phyloP scores from a whole-genome alignment of 225 moss, liverwort and hornwort genomes.

The Takakia lepidozioides region DNA sequence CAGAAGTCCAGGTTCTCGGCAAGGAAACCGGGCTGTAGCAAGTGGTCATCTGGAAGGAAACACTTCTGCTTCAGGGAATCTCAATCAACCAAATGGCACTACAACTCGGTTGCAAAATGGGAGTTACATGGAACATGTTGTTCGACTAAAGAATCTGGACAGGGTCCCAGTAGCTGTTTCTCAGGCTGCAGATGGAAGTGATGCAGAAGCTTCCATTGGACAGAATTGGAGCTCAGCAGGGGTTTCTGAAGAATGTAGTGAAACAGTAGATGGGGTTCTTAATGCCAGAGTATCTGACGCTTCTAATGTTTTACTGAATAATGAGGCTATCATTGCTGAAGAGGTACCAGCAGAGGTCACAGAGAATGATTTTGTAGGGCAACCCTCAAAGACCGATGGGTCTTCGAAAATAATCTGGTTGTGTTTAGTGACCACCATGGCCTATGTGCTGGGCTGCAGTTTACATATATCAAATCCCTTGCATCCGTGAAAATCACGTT shows the following conservation, averaged over 20 bases:
- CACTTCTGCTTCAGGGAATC: too few relatives aligned
- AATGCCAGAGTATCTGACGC: constrained; percentile 23
- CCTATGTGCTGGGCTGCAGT: constrained; percentile 80
- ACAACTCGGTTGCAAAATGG: too few relatives aligned
- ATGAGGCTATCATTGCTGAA: constrained; percentile 11
- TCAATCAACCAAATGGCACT: too few relatives aligned
- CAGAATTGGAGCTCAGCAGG: constrained; percentile 12
- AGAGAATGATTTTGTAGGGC: constrained; percentile 7
- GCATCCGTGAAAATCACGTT: constrained; percentile 47
- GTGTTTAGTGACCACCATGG: constrained; percentile 68
- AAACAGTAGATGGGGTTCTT: constrained; percentile 16
- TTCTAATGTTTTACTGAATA: constrained; percentile 8
- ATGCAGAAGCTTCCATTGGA: background rate
- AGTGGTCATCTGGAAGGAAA: too few relatives aligned
- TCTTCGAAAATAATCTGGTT: constrained; percentile 69
- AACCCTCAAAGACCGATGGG: constrained; percentile 26
- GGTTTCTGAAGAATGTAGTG: constrained; percentile 9
- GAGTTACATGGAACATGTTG: too few relatives aligned
- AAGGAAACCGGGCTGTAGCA: too few relatives aligned
- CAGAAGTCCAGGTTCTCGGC: too few relatives aligned
- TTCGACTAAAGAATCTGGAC: too few relatives aligned
- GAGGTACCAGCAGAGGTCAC: constrained; percentile 10
- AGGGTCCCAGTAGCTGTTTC: too few relatives aligned
- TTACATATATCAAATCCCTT: constrained; percentile 84
- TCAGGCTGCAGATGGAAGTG: too few relatives aligned